These are phyloP conservation scores for Yamadazyma dendronema DNA, from an alignment of 1,139 yeast genomes.

Conservation along the genomic window DNA sequence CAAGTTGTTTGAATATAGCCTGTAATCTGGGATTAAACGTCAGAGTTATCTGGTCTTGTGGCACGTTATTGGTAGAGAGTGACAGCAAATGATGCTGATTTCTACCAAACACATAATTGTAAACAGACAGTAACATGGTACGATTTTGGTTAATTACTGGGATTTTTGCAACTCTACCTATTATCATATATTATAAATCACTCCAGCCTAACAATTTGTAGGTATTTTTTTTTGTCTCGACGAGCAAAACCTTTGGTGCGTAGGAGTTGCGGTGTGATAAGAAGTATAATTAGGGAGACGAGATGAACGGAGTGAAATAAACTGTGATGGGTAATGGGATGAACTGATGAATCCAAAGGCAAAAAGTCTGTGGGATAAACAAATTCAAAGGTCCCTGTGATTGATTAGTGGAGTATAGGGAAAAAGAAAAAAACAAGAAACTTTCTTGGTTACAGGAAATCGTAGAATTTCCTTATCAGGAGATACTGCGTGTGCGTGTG, in stretches of 20 bases:
- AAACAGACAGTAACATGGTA: constrained; percentile 12
- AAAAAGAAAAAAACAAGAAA: background rate
- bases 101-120: constrained; percentile 12
- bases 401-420: background rate
- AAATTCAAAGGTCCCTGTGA: background rate
- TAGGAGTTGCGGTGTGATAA: background rate
- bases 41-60: constrained; percentile 6
- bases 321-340: too few relatives aligned
- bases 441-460: background rate
- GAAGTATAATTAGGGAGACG: background rate
- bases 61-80: constrained; percentile 6
- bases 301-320: background rate
- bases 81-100: constrained; percentile 5
- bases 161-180: background rate
- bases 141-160: background rate
- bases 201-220: background rate
- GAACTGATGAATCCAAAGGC: background rate
- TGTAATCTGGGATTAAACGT: constrained; percentile 49
- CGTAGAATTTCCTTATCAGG: constrained; percentile 8
- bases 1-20: constrained; percentile 55
- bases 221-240: constrained; percentile 5
- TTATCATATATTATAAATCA: constrained; percentile 3
- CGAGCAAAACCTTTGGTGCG: constrained; percentile 3
- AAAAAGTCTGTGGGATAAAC: background rate
- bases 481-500: constrained; percentile 4